Percentiles rank a stretch among this genome's conserved stretches.
Conservation (phyloP, 2,329 filamentous ascomycete genomes). For the Cordyceps fumosorosea region DNA sequence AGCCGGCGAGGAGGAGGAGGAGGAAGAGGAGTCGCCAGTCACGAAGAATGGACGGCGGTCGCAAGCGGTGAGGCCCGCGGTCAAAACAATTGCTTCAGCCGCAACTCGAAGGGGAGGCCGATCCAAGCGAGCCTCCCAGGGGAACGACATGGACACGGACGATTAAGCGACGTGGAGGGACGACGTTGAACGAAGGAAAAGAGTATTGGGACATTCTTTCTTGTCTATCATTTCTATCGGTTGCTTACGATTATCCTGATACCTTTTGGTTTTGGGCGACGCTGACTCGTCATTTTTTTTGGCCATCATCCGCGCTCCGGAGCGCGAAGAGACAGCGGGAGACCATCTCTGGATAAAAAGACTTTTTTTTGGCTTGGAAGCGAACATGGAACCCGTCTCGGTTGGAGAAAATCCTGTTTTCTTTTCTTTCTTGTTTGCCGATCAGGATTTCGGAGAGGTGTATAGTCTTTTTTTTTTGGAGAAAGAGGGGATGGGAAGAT, state of each 20-base stretch:
- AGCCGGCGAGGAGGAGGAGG: constrained; percentile 7
- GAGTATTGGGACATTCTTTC: neutral
- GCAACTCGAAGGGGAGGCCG: constrained; percentile 17
- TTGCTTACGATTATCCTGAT: neutral
- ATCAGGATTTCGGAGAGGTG: too few species aligned
- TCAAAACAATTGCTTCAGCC: constrained; percentile 22
- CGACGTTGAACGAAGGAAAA: neutral
- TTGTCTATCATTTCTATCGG: neutral
- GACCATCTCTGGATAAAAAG: neutral
- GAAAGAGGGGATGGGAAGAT: too few species aligned
- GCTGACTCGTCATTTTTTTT: neutral
- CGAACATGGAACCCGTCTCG: too few species aligned
- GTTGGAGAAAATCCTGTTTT: too few species aligned
- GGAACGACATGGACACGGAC: constrained; percentile 31
- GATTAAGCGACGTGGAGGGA: constrained; percentile 9
- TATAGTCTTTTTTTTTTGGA: too few species aligned
- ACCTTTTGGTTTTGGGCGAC: neutral
- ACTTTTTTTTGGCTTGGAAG: neutral
- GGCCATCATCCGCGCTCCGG: too few species aligned
- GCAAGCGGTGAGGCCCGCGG: constrained; percentile 17
- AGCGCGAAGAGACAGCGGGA: too few species aligned
- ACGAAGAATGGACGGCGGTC: constrained; percentile 18
- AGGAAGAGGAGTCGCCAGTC: constrained; percentile 16
- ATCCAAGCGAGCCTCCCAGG: constrained; percentile 22
- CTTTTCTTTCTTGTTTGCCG: too few species aligned